Base-by-base conservation (phyloP, 352 stramenopile genomes). In the Phytophthora melonis region DNA sequence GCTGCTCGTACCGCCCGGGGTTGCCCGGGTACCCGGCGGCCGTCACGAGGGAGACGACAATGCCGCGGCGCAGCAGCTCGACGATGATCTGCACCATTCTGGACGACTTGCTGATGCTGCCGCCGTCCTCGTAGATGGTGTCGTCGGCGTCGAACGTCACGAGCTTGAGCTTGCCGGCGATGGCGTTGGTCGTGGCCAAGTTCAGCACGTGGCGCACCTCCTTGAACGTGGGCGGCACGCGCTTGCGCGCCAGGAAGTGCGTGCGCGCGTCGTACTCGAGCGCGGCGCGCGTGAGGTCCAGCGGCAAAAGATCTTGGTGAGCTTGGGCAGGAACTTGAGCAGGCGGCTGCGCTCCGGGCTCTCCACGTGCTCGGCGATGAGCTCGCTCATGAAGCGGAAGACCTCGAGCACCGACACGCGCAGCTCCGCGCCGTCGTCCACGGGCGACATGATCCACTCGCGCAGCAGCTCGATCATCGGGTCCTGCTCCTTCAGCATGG, bases 141-240 rank as follows among this genome's bases (percentile, higher is more conserved):
- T 95, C 90, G 39, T 96, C 90, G 47, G 90, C 90, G 73, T 96
- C 90, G 52, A 96, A 93, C 18, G 88, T 95, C 23, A 96, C 86
- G 58, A 96, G 86, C 70, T 94, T 93, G 49, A 96, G 65, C 36
- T 92, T 85, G 30, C 61, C 68, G 16, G 85, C 84, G 57, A 96
- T 94, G 45, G 87, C 83, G 63, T 90, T 87, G 39, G 90, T 83
- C 5, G 86, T 92, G 18, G 90, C 85, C 61, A 97, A 66, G 72
- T 97, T 97, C 30, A 97, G 75, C 10, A 97, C 83, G 72, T 97
- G 90, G 3, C 90, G 89, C 27, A 97, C 83, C 56, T 97, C 90
- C 61, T 92, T 92, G 66, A 97, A 97, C 32, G 88, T 95, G 55
- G 88, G 87, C 16, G 90, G 83, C 45, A 97, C 90, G 47, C 84